phyloP scores from a whole-genome alignment of 768 basidiomycete genomes.

The Hygrophorus russula region DNA sequence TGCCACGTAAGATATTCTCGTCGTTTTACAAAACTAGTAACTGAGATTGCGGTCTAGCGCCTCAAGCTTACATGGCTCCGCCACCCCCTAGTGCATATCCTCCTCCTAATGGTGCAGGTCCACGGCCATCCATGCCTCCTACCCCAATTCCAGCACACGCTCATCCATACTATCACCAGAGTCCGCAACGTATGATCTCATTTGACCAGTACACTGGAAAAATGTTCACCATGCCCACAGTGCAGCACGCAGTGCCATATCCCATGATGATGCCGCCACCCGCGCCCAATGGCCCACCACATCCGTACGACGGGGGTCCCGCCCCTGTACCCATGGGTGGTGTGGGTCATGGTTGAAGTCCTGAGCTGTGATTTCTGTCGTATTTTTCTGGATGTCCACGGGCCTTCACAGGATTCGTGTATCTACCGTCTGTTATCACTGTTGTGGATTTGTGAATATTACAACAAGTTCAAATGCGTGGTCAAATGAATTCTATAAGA shows the following conservation, averaged over 20 bases:
- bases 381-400: slow-evolving; percentile 12
- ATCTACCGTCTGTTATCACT: slow-evolving; percentile 15
- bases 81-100: slow-evolving; percentile 71
- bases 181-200: slow-evolving; percentile 59
- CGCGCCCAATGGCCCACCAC: slow-evolving; percentile 47
- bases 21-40: neutral
- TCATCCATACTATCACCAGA: slow-evolving; percentile 83
- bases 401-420: slow-evolving; percentile 12
- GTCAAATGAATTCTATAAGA: neutral
- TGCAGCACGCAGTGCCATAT: slow-evolving; percentile 79
- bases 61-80: slow-evolving; percentile 73
- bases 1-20: slow-evolving; percentile 57
- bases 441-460: slow-evolving; percentile 25
- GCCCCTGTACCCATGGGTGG: slow-evolving; percentile 68
- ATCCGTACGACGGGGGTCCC: slow-evolving; percentile 63
- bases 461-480: slow-evolving; percentile 14
- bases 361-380: slow-evolving; percentile 3
- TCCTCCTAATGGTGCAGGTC: slow-evolving; percentile 66
- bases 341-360: slow-evolving; percentile 41
- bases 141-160: slow-evolving; percentile 82
- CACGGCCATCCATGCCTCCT: slow-evolving; percentile 84
- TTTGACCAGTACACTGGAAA: slow-evolving; percentile 14
- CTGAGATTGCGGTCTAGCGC: slow-evolving; percentile 26
- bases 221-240: slow-evolving; percentile 32
- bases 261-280: slow-evolving; percentile 90